These are phyloP conservation scores for Exophiala xenobiotica DNA, from an alignment of 2,329 filamentous ascomycete species.

Conservation along the genomic window DNA sequence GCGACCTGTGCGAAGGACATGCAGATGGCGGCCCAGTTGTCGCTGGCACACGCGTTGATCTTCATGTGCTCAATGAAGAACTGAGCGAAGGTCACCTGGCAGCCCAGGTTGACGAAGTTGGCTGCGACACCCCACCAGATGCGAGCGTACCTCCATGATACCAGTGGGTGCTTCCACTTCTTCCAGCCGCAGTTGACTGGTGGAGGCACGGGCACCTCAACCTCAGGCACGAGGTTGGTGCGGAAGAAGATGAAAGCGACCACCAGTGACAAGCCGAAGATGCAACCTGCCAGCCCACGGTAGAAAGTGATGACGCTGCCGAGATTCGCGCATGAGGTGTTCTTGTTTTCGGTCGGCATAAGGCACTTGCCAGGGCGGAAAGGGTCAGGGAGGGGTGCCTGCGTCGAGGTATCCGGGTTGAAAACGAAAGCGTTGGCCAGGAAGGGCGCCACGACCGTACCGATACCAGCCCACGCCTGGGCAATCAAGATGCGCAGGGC, in stretches of 20 bases:
- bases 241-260: slow-evolving; percentile 52
- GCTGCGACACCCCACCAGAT: slow-evolving; percentile 73
- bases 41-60: slow-evolving; percentile 54
- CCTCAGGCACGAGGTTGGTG: slow-evolving; percentile 67
- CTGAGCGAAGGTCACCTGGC: slow-evolving; percentile 58
- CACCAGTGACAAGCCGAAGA: slow-evolving; percentile 61
- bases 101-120: slow-evolving; percentile 78
- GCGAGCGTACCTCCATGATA: slow-evolving; percentile 62
- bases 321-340: slow-evolving; percentile 49
- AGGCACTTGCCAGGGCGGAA: slow-evolving; percentile 21
- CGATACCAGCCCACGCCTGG: slow-evolving; percentile 74
- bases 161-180: slow-evolving; percentile 27
- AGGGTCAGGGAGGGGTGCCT: slow-evolving; percentile 17
- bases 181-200: slow-evolving; percentile 50
- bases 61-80: slow-evolving; percentile 75
- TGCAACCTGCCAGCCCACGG: slow-evolving; percentile 70
- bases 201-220: slow-evolving; percentile 64
- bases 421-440: slow-evolving; percentile 67
- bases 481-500: slow-evolving; percentile 76
- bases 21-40: slow-evolving; percentile 63
- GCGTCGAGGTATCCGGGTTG: slow-evolving; percentile 36
- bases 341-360: slow-evolving; percentile 48
- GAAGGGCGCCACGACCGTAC: slow-evolving; percentile 70
- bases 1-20: slow-evolving; percentile 71
- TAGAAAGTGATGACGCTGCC: slow-evolving; percentile 75